phyloP scores from a whole-genome alignment of 1,284 basidiomycete genomes.

The Schizopora paradoxa region DNA sequence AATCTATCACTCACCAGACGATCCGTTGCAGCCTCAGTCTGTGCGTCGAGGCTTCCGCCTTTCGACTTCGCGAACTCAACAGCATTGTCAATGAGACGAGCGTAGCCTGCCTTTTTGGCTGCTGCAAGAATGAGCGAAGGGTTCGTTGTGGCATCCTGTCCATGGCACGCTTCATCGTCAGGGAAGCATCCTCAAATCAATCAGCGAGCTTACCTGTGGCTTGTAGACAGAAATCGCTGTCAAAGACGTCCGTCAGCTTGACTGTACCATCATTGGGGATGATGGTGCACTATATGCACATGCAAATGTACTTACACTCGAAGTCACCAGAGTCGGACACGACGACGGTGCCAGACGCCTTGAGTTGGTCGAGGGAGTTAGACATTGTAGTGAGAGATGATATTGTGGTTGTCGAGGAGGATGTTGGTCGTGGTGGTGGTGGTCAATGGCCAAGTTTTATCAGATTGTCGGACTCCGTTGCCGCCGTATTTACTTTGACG shows the following conservation, averaged over 20 bases:
- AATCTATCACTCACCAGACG: conserved; percentile 71
- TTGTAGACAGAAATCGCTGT: conserved; percentile 87
- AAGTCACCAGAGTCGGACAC: conserved; percentile 92
- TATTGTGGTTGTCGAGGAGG: no score
- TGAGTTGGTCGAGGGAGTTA: conserved; percentile 83
- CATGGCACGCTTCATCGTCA: background rate
- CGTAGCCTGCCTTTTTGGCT: conserved; percentile 85
- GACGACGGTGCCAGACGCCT: conserved; percentile 88
- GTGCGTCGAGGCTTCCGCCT: conserved; percentile 65
- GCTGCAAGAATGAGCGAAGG: conserved; percentile 92
- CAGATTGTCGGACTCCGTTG: no score
- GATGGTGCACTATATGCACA: conserved; percentile 3
- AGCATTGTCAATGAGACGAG: conserved; percentile 79
- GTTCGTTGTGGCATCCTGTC: conserved; percentile 89
- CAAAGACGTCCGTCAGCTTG: conserved; percentile 19
- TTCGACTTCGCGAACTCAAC: conserved; percentile 80
- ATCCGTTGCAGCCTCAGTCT: conserved; percentile 79
- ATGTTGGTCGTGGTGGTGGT: conserved; percentile 10
- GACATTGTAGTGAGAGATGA: conserved; percentile 73
- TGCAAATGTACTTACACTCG: conserved; percentile 50
- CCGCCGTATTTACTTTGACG: no score
- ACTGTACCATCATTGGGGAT: background rate
- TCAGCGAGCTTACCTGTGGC: conserved; percentile 57
- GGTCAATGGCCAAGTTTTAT: no score
- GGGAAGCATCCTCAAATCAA: background rate